Evolutionary conservation across 148 eudicot genomes (phyloP), one percentile per base, ranked within the genome.

Genomic region (Amaranthus palmeri): DNA sequence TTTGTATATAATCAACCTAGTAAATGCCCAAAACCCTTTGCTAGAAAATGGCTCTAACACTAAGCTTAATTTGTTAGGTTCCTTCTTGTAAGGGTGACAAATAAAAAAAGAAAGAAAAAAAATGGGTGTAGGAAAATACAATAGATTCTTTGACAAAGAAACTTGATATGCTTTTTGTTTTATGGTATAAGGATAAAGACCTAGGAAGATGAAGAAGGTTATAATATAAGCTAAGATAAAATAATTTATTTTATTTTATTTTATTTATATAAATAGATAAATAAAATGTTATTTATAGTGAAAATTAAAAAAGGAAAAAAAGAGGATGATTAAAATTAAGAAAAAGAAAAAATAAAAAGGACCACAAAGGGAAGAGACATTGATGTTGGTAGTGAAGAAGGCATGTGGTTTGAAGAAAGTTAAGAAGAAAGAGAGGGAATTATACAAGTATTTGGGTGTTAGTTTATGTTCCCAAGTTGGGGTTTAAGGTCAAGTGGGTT

Each of bases 341-440:
- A 61, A 61, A 40, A 10, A 61, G 36, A 64, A 46, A 64, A 18
- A 46, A 64, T 13, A 41, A 65, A 11, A 45, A 14, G 74, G 78
- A 66, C 70, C 66, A 74, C 77, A 59, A 74, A 44, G 65, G 44
- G 60, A 49, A 40, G n/a, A 57, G 86, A 82, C 71, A 76, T 78
- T 46, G 87, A 82, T 82, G 85, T 80, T 82, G 85, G 84, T 77
- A 36, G 54, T 69, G 81, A 82, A 81, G 83, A 79, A 65, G 86
- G 82, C 96, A 82, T 80, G 36, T 81, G 82, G 74, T 66, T 74
- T 65, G 81, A 71, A 73, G 76, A 79, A 84, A 81, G 51, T 52
- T 56, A 72, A 77, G 70, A 44, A 18, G 54, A 5, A 49, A 42
- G 55, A 50, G 57, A 46, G 45, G 71, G 72, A 71, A 72, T 72